Evolutionary conservation across 495 filamentous ascomycete species (phyloP), one percentile per base, ranked within the genome.

Genomic region (Neurospora terricola): DNA sequence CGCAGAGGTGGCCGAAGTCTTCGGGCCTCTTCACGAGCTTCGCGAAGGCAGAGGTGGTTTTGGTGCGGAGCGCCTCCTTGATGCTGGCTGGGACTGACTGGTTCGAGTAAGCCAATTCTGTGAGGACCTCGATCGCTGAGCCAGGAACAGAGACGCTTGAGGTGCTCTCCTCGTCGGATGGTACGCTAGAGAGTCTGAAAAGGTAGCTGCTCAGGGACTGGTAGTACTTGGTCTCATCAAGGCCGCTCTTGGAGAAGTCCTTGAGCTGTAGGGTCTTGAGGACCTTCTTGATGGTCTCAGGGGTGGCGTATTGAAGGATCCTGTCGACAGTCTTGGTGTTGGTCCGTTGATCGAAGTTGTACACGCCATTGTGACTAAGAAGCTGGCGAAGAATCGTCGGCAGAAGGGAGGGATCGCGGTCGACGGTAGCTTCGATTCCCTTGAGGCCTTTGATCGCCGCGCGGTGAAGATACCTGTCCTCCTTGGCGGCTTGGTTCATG

Each of bases 261-360:
- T 78, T 81, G 3, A 77, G 71, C 40, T 82, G 76, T 14, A 83
- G 80, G 21, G 86, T 78, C 27, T 84, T 79, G 40, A 85, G 75
- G 18, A 90, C 79, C 30, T 81, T 72, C 54, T 82, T 79, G n/a
- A 87, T 81, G 54, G 88, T 86, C 8, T 80, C 74, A 0, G 85
- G 80, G 74, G 90, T 88, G 3, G 90, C 88, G 69, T 86, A 83
- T 54, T 87, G 83, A 4, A 97, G 81, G 4, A 97, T 84, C 74
- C 87, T 90, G 75, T 94, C 92, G 0, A 97, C 82, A 0, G 93
- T 97, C 83, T 97, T 97, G 1, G 92, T 93, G 79, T 92, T 97
- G 8, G 94, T 97, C 23, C 90, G 82, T 38, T 91, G 88, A 79
- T 98, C 96, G 78, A 98, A 96, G 79, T 91, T 92, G 70, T 93